Conservation (phyloP, 768 basidiomycete genomes). For the Boletus sensibilis region DNA sequence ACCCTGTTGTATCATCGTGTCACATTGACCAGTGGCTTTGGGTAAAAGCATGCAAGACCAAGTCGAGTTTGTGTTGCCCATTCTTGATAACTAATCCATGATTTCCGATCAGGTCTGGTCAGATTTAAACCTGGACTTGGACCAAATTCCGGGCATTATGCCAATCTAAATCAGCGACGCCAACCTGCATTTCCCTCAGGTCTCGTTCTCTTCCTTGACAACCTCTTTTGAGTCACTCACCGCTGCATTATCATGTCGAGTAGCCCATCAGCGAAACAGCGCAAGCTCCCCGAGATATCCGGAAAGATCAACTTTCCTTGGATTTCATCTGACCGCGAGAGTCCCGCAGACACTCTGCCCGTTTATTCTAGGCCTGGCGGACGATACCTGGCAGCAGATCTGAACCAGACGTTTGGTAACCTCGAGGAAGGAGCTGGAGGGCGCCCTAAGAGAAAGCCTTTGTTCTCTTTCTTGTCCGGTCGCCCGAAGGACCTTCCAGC, state of each 20-base stretch:
- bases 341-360: background rate
- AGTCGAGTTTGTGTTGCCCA: conserved; percentile 1
- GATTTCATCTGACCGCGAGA: background rate
- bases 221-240: background rate
- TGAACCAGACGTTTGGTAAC: conserved; percentile 1
- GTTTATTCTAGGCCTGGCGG: background rate
- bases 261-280: conserved; percentile 7
- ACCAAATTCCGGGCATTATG: background rate
- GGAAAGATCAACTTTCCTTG: background rate
- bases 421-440: conserved; percentile 11
- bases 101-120: conserved; percentile 10
- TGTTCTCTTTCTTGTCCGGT: conserved; percentile 18
- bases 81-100: background rate
- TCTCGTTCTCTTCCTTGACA: background rate
- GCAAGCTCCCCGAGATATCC: background rate
- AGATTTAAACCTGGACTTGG: conserved; percentile 15
- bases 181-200: background rate
- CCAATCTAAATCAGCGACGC: background rate
- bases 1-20: conserved; percentile 8
- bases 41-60: conserved; percentile 3
- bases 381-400: background rate
- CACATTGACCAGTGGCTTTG: background rate
- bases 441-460: conserved; percentile 4
- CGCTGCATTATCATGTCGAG: conserved; percentile 10
- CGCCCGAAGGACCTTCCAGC: conserved; percentile 10